Percentiles rank a stretch among this genome's conserved stretches.
phyloP scores from a whole-genome alignment of 2,329 filamentous ascomycete genomes.

The Claviceps quebecensis region DNA sequence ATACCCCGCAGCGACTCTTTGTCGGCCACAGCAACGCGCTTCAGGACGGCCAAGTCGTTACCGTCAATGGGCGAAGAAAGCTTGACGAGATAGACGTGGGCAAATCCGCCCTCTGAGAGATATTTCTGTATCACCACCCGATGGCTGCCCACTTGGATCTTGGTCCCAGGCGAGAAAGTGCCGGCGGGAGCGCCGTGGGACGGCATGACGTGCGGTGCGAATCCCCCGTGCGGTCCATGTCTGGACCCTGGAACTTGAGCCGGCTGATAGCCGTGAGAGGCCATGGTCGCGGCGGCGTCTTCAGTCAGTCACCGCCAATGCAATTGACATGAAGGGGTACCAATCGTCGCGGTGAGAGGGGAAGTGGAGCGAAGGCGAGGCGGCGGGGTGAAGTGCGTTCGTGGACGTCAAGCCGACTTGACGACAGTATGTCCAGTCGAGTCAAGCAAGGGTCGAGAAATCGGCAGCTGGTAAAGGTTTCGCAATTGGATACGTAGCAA shows the following conservation, averaged over 20 bases:
- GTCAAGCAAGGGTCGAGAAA: neutral
- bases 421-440: neutral
- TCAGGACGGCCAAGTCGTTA: slow-evolving; percentile 71
- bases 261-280: slow-evolving; percentile 23
- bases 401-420: neutral
- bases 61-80: slow-evolving; percentile 64
- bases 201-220: slow-evolving; percentile 22
- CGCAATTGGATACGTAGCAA: neutral
- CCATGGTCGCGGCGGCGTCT: slow-evolving; percentile 14
- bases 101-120: slow-evolving; percentile 93
- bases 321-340: no score
- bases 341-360: neutral
- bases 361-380: neutral
- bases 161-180: slow-evolving; percentile 85
- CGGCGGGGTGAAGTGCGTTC: neutral
- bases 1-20: slow-evolving; percentile 89
- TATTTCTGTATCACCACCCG: slow-evolving; percentile 93
- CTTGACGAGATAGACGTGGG: slow-evolving; percentile 93
- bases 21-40: slow-evolving; percentile 91
- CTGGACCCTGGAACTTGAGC: slow-evolving; percentile 14
- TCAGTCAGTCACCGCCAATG: neutral
- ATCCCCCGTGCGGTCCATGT: slow-evolving; percentile 27
- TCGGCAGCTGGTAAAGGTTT: neutral
- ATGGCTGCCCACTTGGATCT: slow-evolving; percentile 89
- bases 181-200: slow-evolving; percentile 44